Evolutionary conservation across 2,329 filamentous ascomycete species (phyloP), one percentile per base, ranked within the genome.

Genomic region (Colletotrichum higginsianum): DNA sequence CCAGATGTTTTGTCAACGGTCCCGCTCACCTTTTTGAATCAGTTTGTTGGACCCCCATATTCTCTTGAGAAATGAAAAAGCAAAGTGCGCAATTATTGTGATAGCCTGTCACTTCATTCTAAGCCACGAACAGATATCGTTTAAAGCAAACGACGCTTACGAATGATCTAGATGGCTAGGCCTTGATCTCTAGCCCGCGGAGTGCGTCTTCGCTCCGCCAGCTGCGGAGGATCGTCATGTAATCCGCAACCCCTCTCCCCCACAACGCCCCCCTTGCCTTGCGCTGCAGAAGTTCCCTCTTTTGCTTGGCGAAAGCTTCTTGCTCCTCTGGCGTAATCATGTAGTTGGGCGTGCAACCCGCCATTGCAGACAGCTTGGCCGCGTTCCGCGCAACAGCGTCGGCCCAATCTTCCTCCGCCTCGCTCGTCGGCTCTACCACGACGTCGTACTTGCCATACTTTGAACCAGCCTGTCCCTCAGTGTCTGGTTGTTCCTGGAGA

Each of bases 381-480:
- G 70, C 66, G 5, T 60, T 38, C 21, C 30, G 47, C 6, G 77
- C 75, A 42, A 84, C 80, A 3, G 83, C 85, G 1, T 82, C 69
- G 6, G 63, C 65, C 21, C 74, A 56, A 74, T 77, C 75, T 46
- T 77, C 76, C 50, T 77, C 74, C 7, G 74, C 78, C 49, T 62
- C 70, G 6, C 73, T 73, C 9, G 77, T 77, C 3, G 73, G 47
- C 12, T 77, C 66, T 18, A 77, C 78, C 18, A 77, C 78, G 23
- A 78, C 78, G 77, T 75, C 75, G 9, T 84, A 86, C 71, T 84
- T 84, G 6, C 84, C 79, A 2, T 30, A 16, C 1, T 46, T 35
- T 16, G 26, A 15, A 0, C 42, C 26, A 1, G 6, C 1, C 2
- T 42, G 52, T 1, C n/a, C 18, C 18, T 50, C n/a, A 5, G 11